Base-by-base conservation (phyloP, 495 filamentous ascomycete genomes). In the Parathielavia hyrcaniae region DNA sequence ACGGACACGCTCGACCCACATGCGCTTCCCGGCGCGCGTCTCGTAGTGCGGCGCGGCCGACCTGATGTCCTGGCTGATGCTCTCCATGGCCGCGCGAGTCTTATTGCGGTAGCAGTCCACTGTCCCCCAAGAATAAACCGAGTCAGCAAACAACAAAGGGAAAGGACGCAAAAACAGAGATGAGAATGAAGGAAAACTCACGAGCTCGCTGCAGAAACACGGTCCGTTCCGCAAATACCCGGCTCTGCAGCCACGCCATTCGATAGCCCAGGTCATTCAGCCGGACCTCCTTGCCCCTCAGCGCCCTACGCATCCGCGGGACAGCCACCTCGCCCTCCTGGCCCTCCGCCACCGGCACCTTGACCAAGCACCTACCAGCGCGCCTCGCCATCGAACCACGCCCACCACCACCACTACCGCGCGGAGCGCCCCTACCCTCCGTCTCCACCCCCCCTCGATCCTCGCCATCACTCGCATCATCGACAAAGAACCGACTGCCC, bases 51-150 rank as follows among this genome's bases (percentile, higher is more conserved):
- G 85, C 22, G 89, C 86, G 32, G 87, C 81, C 22, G 79, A 78
- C 26, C 76, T 72, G 32, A 87, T 78, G 48, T 92, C 88, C 61
- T 91, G 83, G 41, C 87, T 87, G 12, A 81, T 78, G 14, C 77
- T 81, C 51, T 91, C 77, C 77, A 93, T 90, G 44, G 86, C 86
- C 57, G 78, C 86, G 53, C 86, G 80, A 75, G 91, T 95, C 76
- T 97, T 98, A 67, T 90, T 95, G 36, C 93, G 83, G 70, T 97
- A 97, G 55, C 86, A 88, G 64, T 98, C 93, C 69, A 98, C 92
- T 97, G 64, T 58, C n/a, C n/a, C 26, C 26, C 26, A 6, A 30
- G 26, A 30, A 30, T n/a, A n/a, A n/a, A n/a, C n/a, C 26, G 13
- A 43, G 51, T 38, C 47, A 49, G 14, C 30, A 43, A 12, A 16